Evolutionary conservation across 768 basidiomycete genomes (phyloP), one percentile per base, ranked within the genome.

Genomic region (Calocybe indica): DNA sequence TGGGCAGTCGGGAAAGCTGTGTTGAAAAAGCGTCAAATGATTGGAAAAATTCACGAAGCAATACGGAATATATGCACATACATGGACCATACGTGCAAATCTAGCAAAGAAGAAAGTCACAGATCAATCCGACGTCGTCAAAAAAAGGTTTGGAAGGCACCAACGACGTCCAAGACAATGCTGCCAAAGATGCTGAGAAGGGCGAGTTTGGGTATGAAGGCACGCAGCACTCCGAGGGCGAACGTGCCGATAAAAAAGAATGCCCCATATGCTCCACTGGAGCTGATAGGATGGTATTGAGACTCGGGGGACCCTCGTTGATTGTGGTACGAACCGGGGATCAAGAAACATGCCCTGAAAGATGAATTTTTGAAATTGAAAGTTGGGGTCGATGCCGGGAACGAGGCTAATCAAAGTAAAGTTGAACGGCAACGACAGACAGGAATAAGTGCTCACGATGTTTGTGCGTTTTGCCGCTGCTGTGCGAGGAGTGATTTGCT

Each of bases 241-340:
- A 71, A 74, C 1, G 70, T 64, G 7, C 74, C 73, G 37, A 74
- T 55, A 48, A 73, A 74, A 28, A 76, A 58, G 44, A 74, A 68
- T 5, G 56, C 70, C 8, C 72, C 73, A 54, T 70, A 73, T 0
- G 74, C 72, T 7, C 67, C 72, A 1, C 73, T 72, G 7, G 66
- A 62, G 15, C 69, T 72, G 36, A 28, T 3, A 32, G 35, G 28
- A 34, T 14, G 15, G 39, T 37, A 5, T 32, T 13, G 37, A 22
- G 22, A 22, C 22, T 22, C 22, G 22, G 22, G 1, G 22, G 22
- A 22, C 22, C 4, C 22, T 4, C 22, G 4, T 22, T 22, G 4
- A 22, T 22, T 22, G 22, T 1, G 65, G 47, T n/a, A 47, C 57
- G 5, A 42, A 69, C 71, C 72, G 54, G 37, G 70, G 63, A 54